These are phyloP conservation scores for Tetrastigma voinierianum DNA, from an alignment of 164 flowering plant genomes.

Conservation along the genomic window DNA sequence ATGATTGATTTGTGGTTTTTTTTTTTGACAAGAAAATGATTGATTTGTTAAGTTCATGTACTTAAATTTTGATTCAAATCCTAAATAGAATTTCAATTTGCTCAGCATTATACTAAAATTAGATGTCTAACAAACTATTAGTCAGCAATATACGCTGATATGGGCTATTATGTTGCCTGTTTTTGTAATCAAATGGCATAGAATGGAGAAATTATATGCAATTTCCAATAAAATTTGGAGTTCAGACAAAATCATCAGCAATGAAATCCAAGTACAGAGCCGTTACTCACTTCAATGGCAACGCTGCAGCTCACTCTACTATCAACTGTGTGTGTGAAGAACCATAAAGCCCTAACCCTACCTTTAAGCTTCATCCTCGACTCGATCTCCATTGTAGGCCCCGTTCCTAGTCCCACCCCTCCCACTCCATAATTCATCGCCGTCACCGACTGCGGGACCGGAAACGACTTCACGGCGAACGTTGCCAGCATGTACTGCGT, in stretches of 20 bases:
- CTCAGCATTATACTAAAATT: too few species aligned
- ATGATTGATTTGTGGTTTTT: too few species aligned
- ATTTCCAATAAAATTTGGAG: too few species aligned
- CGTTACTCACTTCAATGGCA: conserved; percentile 20
- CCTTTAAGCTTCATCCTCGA: conserved; percentile 32
- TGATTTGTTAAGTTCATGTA: too few species aligned
- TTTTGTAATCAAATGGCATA: too few species aligned
- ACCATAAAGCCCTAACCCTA: conserved; percentile 28
- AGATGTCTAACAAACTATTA: too few species aligned
- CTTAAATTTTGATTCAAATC: too few species aligned
- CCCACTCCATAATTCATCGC: not conserved
- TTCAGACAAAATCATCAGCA: conserved; percentile 16
- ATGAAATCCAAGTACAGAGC: conserved; percentile 26
- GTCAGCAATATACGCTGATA: too few species aligned
- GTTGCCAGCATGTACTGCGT: conserved; percentile 33
- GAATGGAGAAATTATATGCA: too few species aligned
- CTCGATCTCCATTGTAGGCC: conserved; percentile 29
- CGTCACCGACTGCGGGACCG: conserved; percentile 10
- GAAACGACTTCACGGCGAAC: conserved; percentile 26
- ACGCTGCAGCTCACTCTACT: conserved; percentile 22
- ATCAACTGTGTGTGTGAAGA: conserved; percentile 34
- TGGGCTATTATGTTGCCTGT: too few species aligned
- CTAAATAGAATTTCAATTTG: too few species aligned
- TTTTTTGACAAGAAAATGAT: too few species aligned
- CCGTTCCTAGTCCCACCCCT: not conserved